Conservation (phyloP, 2,329 filamentous ascomycete genomes). For the Fusarium lyarnte region DNA sequence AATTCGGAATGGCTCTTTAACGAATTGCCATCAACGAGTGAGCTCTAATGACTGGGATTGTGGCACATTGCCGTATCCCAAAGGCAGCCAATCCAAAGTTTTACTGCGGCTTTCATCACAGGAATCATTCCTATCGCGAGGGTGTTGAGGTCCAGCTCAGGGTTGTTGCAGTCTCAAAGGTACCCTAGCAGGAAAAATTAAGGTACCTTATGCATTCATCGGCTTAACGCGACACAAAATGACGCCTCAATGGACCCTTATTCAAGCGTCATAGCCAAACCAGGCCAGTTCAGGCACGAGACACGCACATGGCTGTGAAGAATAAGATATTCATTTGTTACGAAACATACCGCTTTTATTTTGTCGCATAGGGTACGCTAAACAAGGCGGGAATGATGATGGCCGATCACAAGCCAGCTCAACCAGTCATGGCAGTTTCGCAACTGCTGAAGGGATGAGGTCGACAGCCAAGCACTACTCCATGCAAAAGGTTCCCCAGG, state of each 20-base stretch:
- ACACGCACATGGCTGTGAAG: constrained; percentile 11
- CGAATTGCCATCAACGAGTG: constrained; percentile 30
- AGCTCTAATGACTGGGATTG: not conserved
- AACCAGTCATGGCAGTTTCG: constrained; percentile 12
- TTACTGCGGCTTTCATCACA: constrained; percentile 17
- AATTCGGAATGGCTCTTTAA: constrained; percentile 37
- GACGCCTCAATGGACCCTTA: constrained; percentile 18
- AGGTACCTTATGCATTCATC: constrained; percentile 12
- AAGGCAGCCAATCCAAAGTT: not conserved
- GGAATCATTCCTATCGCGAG: constrained; percentile 9
- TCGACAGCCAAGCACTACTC: not conserved
- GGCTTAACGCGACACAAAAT: constrained; percentile 30
- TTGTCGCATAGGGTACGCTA: constrained; percentile 13
- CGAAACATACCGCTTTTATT: not conserved
- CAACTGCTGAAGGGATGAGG: constrained; percentile 10
- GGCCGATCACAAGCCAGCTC: constrained; percentile 18
- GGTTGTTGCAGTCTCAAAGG: not conserved
- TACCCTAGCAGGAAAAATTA: not conserved
- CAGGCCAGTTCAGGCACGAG: constrained; percentile 18
- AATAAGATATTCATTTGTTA: constrained; percentile 9
- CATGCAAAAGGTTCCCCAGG: constrained; percentile 12
- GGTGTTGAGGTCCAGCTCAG: constrained; percentile 4
- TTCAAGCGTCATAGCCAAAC: constrained; percentile 5
- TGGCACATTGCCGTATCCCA: constrained; percentile 10
- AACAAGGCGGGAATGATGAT: constrained; percentile 16